These are phyloP conservation scores for Colletotrichum coccodes DNA, from an alignment of 2,329 filamentous ascomycete species.

Conservation along the genomic window DNA sequence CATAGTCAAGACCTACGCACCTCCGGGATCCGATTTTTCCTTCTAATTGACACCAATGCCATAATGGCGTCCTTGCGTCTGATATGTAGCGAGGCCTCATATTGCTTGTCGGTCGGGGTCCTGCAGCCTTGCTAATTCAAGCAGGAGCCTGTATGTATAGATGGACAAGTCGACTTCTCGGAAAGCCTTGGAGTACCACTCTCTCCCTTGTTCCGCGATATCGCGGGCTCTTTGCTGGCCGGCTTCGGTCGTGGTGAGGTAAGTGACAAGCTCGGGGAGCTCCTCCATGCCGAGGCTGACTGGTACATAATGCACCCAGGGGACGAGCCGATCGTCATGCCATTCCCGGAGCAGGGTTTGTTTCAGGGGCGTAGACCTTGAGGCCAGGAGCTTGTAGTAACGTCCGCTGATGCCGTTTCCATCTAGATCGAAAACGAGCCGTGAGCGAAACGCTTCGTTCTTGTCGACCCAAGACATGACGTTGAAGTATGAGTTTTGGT, in stretches of 20 bases:
- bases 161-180: constrained; percentile 68
- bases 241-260: constrained; percentile 52
- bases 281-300: constrained; percentile 60
- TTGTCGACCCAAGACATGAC: constrained; percentile 44
- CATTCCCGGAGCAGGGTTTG: constrained; percentile 64
- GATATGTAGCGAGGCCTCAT: background rate
- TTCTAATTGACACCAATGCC: too few relatives aligned
- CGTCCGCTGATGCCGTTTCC: constrained; percentile 66
- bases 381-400: constrained; percentile 61
- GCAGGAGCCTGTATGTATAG: constrained; percentile 69
- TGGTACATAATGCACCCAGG: constrained; percentile 68
- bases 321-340: constrained; percentile 65
- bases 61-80: background rate
- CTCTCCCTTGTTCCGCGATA: constrained; percentile 63
- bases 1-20: too few relatives aligned
- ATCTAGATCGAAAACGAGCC: constrained; percentile 62
- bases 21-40: too few relatives aligned
- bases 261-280: constrained; percentile 60
- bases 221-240: constrained; percentile 59
- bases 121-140: constrained; percentile 62
- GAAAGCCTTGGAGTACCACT: constrained; percentile 65
- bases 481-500: constrained; percentile 45
- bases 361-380: constrained; percentile 59
- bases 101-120: constrained; percentile 38
- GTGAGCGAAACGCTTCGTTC: constrained; percentile 48